Evolutionary conservation across 164 flowering plant species (phyloP).

Genomic region (Nelumbo lutea): DNA sequence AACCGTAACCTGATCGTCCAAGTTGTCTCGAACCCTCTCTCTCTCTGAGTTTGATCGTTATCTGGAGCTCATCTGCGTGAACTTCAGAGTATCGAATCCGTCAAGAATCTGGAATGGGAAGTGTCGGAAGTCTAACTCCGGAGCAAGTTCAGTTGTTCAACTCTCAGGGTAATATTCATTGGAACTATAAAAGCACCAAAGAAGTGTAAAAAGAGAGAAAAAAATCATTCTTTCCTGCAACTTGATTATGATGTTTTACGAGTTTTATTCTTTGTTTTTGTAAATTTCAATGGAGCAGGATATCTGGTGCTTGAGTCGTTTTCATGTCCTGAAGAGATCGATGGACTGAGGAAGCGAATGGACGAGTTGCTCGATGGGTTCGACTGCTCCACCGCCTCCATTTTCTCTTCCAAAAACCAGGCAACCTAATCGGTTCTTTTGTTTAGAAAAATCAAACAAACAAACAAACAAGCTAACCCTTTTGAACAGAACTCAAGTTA

Average conservation of each 20-base stretch:
- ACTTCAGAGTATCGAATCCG: background rate
- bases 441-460: background rate
- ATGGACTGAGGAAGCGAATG: conserved; percentile 62
- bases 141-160: background rate
- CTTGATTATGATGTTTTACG: background rate
- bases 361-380: conserved; percentile 57
- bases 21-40: background rate
- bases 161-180: background rate
- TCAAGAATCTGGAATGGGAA: background rate
- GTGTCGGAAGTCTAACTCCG: background rate
- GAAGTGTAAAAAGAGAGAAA: no score
- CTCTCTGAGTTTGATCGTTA: background rate
- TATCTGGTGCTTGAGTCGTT: conserved; percentile 80
- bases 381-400: conserved; percentile 53
- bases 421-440: conserved; percentile 19
- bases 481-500: background rate
- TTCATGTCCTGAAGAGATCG: conserved; percentile 54
- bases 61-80: background rate
- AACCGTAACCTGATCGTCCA: no score
- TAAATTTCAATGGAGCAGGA: conserved; percentile 26
- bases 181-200: no score
- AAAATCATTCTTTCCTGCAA: background rate
- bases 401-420: conserved; percentile 90
- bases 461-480: background rate
- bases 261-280: background rate